Evolutionary conservation across 2,329 filamentous ascomycete genomes (phyloP).

Genomic region (Calonectria honghensis): DNA sequence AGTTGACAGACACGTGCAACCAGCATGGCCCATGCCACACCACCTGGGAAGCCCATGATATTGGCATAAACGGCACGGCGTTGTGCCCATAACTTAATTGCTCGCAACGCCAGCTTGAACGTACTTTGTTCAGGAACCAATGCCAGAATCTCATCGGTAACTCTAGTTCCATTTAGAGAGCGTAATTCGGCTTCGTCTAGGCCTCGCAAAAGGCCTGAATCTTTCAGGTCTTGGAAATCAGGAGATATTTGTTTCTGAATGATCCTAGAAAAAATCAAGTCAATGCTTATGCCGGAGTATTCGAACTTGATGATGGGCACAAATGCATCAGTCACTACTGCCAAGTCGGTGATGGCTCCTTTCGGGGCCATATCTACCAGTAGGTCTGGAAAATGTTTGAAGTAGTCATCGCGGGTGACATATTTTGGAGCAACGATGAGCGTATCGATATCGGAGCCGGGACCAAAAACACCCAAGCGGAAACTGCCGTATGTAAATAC

Average conservation of each 20-base stretch:
- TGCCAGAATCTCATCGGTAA: constrained; percentile 92
- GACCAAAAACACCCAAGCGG: constrained; percentile 93
- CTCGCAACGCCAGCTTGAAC: constrained; percentile 91
- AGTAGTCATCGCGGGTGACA: constrained; percentile 92
- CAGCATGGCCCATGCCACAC: constrained; percentile 98
- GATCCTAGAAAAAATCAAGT: constrained; percentile 91
- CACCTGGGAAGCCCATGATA: constrained; percentile 96
- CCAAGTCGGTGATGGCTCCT: constrained; percentile 89
- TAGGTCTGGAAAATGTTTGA: constrained; percentile 88
- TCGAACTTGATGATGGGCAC: constrained; percentile 99
- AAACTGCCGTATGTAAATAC: constrained; percentile 98
- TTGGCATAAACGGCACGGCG: constrained; percentile 95
- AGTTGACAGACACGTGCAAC: constrained; percentile 96
- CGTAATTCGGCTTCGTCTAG: constrained; percentile 91
- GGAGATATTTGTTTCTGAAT: constrained; percentile 81
- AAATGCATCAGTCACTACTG: constrained; percentile 90
- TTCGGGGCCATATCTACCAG: constrained; percentile 84
- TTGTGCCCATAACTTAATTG: constrained; percentile 97
- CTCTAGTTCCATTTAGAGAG: constrained; percentile 94
- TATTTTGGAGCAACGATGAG: constrained; percentile 94
- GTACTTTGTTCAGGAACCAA: constrained; percentile 92
- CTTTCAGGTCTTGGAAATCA: constrained; percentile 82
- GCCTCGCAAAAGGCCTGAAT: constrained; percentile 89
- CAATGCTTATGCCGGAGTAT: constrained; percentile 92
- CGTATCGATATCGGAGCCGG: constrained; percentile 98